Conservation (phyloP, 1,284 basidiomycete genomes). For the Apiotrichum akiyoshidainum region DNA sequence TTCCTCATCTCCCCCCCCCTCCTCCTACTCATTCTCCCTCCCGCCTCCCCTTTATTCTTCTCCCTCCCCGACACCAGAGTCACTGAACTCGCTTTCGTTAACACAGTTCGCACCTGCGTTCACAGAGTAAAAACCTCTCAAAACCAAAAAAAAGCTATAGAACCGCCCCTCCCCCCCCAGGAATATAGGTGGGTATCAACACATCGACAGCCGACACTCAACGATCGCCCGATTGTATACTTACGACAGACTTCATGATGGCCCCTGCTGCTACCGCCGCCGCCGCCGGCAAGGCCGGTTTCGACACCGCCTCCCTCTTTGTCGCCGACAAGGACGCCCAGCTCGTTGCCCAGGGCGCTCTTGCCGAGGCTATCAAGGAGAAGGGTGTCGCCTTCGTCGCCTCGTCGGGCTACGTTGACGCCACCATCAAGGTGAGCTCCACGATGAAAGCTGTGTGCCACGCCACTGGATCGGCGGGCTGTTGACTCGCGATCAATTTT, state of each 20-base stretch:
- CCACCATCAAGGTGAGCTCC: slow-evolving; percentile 63
- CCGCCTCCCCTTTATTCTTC: background rate
- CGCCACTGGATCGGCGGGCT: background rate
- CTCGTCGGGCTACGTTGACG: slow-evolving; percentile 72
- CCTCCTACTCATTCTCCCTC: background rate
- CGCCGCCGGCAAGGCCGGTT: slow-evolving; percentile 43
- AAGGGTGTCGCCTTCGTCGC: slow-evolving; percentile 79
- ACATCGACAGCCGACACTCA: no score
- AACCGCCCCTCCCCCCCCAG: slow-evolving; percentile 1
- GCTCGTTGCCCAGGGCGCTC: slow-evolving; percentile 64
- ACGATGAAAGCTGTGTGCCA: background rate
- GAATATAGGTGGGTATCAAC: slow-evolving; percentile 4
- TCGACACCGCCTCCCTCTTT: slow-evolving; percentile 51
- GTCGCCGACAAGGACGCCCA: slow-evolving; percentile 57
- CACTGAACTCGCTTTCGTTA: slow-evolving; percentile 4
- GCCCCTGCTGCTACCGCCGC: slow-evolving; percentile 47
- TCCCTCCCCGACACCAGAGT: slow-evolving; percentile 5
- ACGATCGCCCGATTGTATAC: background rate
- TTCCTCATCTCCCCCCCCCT: slow-evolving; percentile 2
- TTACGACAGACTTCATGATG: slow-evolving; percentile 32
- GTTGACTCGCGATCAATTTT: background rate
- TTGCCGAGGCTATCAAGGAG: slow-evolving; percentile 73
- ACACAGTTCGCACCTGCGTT: background rate
- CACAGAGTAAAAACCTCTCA: background rate
- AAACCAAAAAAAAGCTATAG: slow-evolving; percentile 6